Evolutionary conservation across 768 basidiomycete genomes (phyloP), one percentile per base, ranked within the genome.

Genomic region (Pisolithus tinctorius): DNA sequence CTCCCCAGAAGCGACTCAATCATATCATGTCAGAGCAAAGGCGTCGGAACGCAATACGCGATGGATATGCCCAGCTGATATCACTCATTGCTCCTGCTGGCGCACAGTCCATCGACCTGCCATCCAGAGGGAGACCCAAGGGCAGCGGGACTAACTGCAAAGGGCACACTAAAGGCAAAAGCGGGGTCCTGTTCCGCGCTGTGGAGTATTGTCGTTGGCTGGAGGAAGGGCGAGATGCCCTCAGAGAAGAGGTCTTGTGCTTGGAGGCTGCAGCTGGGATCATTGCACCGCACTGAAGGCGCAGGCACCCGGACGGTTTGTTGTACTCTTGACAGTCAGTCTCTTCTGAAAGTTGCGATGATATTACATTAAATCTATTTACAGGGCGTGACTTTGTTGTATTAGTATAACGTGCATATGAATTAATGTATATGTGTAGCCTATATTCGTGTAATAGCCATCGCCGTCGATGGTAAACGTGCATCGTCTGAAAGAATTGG

Each of bases 21-120:
- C 91, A 95, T 72, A 93, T 95, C 74, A 84, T 91, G 80, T 92
- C 89, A 6, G 93, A 95, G 65, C 92, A 95, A 69, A 90, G 90
- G 61, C 87, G 93, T 7, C 82, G 93, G 9, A 94, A 94, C 61
- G 88, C 88, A 47, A 95, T 95, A 58, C 83, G 89, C 39, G 85
- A 89, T 55, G 91, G 91, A 38, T 95, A 93, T 68, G 83, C 88
- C 1, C 88, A 92, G 63, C 71, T 95, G 39, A 92, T 91, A 30
- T 71, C 83, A 0, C 72, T 95, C 23, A 82, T 94, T 49, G 82
- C 88, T 0, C 87, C 89, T n/a, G 84, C 82, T 4, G 88, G 87
- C 4, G 74, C 82, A 2, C 80, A 84, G 46, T 75, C 78, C 0
- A 80, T 87, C 37, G 82, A 80, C 37, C 80, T 86, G 80, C 88